These are phyloP conservation scores for Fusarium haematococcum DNA, from an alignment of 2,329 filamentous ascomycete species.

Conservation along the genomic window DNA sequence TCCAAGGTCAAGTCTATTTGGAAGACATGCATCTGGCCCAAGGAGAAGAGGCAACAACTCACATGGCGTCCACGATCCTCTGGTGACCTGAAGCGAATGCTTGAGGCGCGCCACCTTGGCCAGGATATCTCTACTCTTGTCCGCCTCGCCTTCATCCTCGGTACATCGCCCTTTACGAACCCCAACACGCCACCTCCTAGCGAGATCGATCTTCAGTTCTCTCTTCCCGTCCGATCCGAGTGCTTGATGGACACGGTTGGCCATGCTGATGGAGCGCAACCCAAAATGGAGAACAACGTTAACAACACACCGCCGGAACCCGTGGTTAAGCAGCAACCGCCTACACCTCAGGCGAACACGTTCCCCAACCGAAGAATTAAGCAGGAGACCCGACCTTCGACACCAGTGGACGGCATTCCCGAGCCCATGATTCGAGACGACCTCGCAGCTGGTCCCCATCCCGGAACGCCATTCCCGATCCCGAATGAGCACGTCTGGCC, in stretches of 20 bases:
- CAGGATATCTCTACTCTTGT: slow-evolving; percentile 56
- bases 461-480: slow-evolving; percentile 56
- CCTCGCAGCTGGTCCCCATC: slow-evolving; percentile 51
- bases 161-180: slow-evolving; percentile 54
- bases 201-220: slow-evolving; percentile 55
- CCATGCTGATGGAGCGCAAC: slow-evolving; percentile 39
- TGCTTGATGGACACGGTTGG: slow-evolving; percentile 51
- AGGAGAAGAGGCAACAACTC: slow-evolving; percentile 55
- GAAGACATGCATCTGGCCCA: slow-evolving; percentile 60
- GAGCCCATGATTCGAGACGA: slow-evolving; percentile 52
- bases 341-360: slow-evolving; percentile 44
- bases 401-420: slow-evolving; percentile 46
- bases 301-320: slow-evolving; percentile 44
- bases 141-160: slow-evolving; percentile 57
- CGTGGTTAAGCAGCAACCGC: slow-evolving; percentile 45
- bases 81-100: slow-evolving; percentile 57
- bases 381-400: slow-evolving; percentile 51
- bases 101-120: slow-evolving; percentile 58
- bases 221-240: slow-evolving; percentile 52
- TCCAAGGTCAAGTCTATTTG: slow-evolving; percentile 57
- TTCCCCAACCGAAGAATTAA: slow-evolving; percentile 51
- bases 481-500: slow-evolving; percentile 54
- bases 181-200: slow-evolving; percentile 51
- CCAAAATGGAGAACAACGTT: slow-evolving; percentile 44
- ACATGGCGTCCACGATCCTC: slow-evolving; percentile 57